Evolutionary conservation across 257 asterid species (phyloP), one percentile per base, ranked within the genome.

Genomic region (Capsicum baccatum): DNA sequence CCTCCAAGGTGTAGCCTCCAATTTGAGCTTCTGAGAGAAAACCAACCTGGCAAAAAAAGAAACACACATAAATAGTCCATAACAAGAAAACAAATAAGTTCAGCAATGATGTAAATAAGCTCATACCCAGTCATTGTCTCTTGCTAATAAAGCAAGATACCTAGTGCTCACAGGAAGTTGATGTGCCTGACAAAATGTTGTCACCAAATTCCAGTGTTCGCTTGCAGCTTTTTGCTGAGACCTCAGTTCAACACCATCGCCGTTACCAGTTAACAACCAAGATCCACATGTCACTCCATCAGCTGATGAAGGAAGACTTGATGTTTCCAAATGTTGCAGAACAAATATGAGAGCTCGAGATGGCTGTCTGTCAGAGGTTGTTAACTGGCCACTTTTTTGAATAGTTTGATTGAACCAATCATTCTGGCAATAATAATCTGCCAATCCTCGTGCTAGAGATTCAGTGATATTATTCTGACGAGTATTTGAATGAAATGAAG

Each of bases 101-200:
- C 81, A 78, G 26, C 64, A 54, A 54, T 52, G 50, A 26, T 8
- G 16, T 54, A 80, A 6, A 85, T 54, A 83, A 80, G 73, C 89
- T 73, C 85, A 82, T 95, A 97, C 99, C 99, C 99, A 97, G 86
- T 97, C 99, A 84, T 97, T 97, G 87, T 94, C 98, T 88, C 96
- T 94, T 60, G 99, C 98, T 91, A 97, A 91, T 79, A 88, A 89
- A 84, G 97, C 92, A 83, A 97, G 98, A 89, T 97, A 97, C 89
- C 92, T 97, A 87, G 94, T 92, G 95, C 99, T 97, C 85, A 92
- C 81, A 82, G 97, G 94, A 86, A 97, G 92, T 80, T 88, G 88
- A 88, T 97, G 99, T 89, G 92, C 91, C 92, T 94, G 98, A 89
- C 99, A 94, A 87, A 94, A 97, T 69, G 88, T 87, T 71, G 97